Percentiles rank a stretch among this genome's conserved stretches.
phyloP scores from a whole-genome alignment of 495 filamentous ascomycete genomes.

The Thermochaetoides thermophila region DNA sequence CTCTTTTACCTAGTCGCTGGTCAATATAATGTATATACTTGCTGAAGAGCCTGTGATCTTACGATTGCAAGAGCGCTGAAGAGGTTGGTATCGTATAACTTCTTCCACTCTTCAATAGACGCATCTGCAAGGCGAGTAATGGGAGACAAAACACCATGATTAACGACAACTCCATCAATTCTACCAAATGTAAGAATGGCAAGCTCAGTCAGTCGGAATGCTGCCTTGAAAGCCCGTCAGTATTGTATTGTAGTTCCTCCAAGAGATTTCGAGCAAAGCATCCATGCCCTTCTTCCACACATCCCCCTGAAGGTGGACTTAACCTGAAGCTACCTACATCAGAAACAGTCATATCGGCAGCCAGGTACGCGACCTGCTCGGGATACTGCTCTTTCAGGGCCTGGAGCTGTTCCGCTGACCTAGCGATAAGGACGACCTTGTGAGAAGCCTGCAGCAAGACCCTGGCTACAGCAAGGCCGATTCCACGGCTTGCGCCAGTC shows the following conservation, averaged over 20 bases:
- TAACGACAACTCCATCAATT: constrained; percentile 72
- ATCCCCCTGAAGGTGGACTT: background rate
- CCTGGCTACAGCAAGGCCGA: constrained; percentile 66
- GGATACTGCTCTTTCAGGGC: constrained; percentile 49
- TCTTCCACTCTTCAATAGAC: constrained; percentile 55
- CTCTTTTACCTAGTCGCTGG: background rate
- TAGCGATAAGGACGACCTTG: constrained; percentile 64
- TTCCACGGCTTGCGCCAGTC: constrained; percentile 59
- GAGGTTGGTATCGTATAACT: constrained; percentile 68
- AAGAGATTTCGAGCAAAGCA: too few species aligned
- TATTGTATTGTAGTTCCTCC: background rate
- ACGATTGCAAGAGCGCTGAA: constrained; percentile 70
- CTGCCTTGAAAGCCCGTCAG: constrained; percentile 26
- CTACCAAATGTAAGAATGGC: constrained; percentile 50
- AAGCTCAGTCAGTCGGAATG: constrained; percentile 43
- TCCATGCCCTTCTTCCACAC: background rate
- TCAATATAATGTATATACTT: background rate
- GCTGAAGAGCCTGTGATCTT: constrained; percentile 17
- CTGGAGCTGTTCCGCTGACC: constrained; percentile 51
- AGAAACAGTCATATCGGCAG: constrained; percentile 58
- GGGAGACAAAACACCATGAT: constrained; percentile 71
- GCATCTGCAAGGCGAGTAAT: constrained; percentile 56
- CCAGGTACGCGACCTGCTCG: constrained; percentile 52
- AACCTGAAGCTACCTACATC: constrained; percentile 23
- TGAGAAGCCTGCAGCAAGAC: constrained; percentile 52